These are phyloP conservation scores for Solanum okadae DNA, from an alignment of 257 asterid genomes.

Conservation along the genomic window DNA sequence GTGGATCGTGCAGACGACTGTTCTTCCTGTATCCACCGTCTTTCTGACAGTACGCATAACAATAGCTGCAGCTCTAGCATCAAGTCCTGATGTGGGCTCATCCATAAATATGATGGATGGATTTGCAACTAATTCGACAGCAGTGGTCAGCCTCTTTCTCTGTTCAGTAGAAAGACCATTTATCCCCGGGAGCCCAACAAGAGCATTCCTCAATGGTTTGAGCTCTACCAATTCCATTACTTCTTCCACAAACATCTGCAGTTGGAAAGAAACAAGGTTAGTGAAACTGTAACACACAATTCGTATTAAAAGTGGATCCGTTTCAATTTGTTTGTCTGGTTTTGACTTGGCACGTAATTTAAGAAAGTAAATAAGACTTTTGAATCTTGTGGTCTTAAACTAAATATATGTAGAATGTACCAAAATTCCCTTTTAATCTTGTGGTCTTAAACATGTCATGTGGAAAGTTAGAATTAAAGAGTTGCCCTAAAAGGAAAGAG, in stretches of 20 bases:
- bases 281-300: not conserved
- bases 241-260: slow-evolving; percentile 86
- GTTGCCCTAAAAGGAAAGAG: not conserved
- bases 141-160: slow-evolving; percentile 76
- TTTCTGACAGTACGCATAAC: slow-evolving; percentile 83
- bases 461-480: not conserved
- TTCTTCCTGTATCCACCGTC: slow-evolving; percentile 80
- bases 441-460: not conserved
- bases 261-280: not conserved
- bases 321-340: not conserved
- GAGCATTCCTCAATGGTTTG: slow-evolving; percentile 51
- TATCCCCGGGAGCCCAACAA: slow-evolving; percentile 83
- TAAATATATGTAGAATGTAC: too few relatives aligned
- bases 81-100: slow-evolving; percentile 87
- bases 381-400: not conserved
- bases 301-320: not conserved
- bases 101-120: slow-evolving; percentile 89
- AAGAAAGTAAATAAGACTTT: not conserved
- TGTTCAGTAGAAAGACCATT: slow-evolving; percentile 86
- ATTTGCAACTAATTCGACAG: slow-evolving; percentile 78
- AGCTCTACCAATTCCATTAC: slow-evolving; percentile 83
- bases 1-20: slow-evolving; percentile 83
- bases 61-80: slow-evolving; percentile 89
- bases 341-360: not conserved
- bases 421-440: not conserved